Evolutionary conservation across 2,329 filamentous ascomycete species (phyloP).

Genomic region (Fusarium annulatum): DNA sequence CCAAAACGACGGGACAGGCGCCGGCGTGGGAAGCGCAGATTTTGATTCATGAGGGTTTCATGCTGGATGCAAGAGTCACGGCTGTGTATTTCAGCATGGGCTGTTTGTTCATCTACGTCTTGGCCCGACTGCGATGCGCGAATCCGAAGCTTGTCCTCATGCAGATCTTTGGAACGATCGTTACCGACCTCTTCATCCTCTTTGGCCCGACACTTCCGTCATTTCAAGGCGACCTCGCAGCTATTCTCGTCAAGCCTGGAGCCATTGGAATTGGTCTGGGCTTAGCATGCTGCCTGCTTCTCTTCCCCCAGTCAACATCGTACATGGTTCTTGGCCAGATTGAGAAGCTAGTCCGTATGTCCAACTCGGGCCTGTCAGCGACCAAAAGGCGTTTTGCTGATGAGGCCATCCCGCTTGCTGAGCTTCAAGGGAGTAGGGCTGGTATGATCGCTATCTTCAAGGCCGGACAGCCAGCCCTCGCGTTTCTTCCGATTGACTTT

Average conservation of each 20-base stretch:
- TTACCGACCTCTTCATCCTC: conserved; percentile 58
- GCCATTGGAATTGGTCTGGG: conserved; percentile 59
- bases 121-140: conserved; percentile 56
- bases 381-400: conserved; percentile 42
- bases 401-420: conserved; percentile 39
- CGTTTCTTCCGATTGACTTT: conserved; percentile 59
- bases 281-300: conserved; percentile 54
- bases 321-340: conserved; percentile 53
- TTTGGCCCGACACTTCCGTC: conserved; percentile 53
- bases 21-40: conserved; percentile 46
- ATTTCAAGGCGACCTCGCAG: conserved; percentile 34
- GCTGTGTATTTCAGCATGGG: conserved; percentile 53
- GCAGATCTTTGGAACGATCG: conserved; percentile 60
- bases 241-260: conserved; percentile 56
- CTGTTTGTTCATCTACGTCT: conserved; percentile 57
- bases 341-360: conserved; percentile 46
- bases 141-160: conserved; percentile 58
- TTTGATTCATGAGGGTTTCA: conserved; percentile 56
- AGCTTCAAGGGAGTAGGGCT: conserved; percentile 44
- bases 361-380: conserved; percentile 48
- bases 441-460: conserved; percentile 52
- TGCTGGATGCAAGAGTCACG: conserved; percentile 60
- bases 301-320: conserved; percentile 63
- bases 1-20: conserved; percentile 41
- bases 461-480: conserved; percentile 52